A percentile compares a stretch with the other conserved stretches of the same genome.
These are phyloP conservation scores for Exophiala xenobiotica DNA, from an alignment of 2,329 filamentous ascomycete genomes.

Conservation along the genomic window DNA sequence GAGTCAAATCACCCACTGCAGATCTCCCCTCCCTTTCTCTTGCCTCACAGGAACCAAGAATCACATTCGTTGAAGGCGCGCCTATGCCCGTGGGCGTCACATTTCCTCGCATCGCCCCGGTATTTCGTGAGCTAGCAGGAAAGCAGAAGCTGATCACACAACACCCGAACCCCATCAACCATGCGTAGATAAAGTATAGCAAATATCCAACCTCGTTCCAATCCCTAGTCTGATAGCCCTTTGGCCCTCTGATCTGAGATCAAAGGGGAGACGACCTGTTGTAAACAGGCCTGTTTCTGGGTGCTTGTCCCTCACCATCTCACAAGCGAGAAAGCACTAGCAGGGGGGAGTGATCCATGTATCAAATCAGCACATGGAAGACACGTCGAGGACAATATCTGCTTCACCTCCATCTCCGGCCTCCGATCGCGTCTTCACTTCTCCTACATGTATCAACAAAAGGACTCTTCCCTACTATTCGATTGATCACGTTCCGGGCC, in stretches of 20 bases:
- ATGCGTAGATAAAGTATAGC: neutral
- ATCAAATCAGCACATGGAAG: conserved; percentile 16
- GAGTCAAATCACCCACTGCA: neutral
- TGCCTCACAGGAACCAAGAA: neutral
- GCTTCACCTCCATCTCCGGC: conserved; percentile 11
- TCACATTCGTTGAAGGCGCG: neutral
- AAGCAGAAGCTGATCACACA: neutral
- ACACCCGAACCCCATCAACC: neutral
- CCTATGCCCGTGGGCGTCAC: neutral
- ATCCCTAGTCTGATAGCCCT: neutral
- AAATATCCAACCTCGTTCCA: neutral
- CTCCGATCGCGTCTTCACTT: conserved; percentile 5
- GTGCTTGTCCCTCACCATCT: conserved; percentile 13
- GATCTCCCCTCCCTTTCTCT: neutral
- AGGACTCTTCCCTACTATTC: conserved; percentile 11
- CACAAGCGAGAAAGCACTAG: conserved; percentile 24
- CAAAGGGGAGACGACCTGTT: neutral
- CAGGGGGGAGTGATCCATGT: conserved; percentile 15
- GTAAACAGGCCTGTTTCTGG: neutral
- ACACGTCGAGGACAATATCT: conserved; percentile 4
- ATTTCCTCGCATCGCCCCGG: neutral
- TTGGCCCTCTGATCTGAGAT: conserved; percentile 1
- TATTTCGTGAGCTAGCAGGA: neutral
- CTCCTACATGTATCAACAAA: conserved; percentile 4
- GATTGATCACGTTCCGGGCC: conserved; percentile 2